These are phyloP conservation scores for Paracoccidioides brasiliensis DNA, from an alignment of 2,329 filamentous ascomycete genomes.

Conservation along the genomic window DNA sequence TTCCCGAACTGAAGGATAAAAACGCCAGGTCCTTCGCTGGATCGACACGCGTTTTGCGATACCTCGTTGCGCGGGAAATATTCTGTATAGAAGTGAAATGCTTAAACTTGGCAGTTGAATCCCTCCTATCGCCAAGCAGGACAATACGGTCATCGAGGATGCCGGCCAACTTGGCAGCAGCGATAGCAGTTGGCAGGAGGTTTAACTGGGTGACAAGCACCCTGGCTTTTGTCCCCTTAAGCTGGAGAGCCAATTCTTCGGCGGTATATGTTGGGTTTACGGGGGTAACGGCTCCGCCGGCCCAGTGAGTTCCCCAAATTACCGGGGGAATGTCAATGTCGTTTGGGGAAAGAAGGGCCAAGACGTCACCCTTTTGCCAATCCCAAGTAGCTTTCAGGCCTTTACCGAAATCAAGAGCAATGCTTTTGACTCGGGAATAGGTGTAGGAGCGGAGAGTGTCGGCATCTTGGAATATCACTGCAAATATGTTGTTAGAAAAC, in stretches of 20 bases:
- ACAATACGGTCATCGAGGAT: conserved; percentile 61
- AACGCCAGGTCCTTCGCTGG: conserved; percentile 65
- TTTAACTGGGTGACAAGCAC: conserved; percentile 61
- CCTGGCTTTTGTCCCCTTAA: conserved; percentile 63
- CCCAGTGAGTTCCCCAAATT: conserved; percentile 70
- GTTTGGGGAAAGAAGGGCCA: conserved; percentile 75
- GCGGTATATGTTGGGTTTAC: conserved; percentile 80
- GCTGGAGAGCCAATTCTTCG: conserved; percentile 71
- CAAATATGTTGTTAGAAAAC: not conserved
- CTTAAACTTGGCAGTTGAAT: conserved; percentile 10
- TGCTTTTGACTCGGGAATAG: conserved; percentile 50
- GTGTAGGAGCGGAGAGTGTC: conserved; percentile 59
- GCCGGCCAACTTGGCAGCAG: conserved; percentile 57
- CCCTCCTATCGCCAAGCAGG: conserved; percentile 54
- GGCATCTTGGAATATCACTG: conserved; percentile 67
- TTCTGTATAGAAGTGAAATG: conserved; percentile 63
- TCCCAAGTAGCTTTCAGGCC: conserved; percentile 61
- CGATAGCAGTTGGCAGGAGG: conserved; percentile 49
- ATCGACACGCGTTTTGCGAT: conserved; percentile 49
- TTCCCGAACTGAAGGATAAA: conserved; percentile 78
- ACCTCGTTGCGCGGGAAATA: conserved; percentile 45
- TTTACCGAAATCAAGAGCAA: conserved; percentile 63
- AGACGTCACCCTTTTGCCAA: conserved; percentile 72
- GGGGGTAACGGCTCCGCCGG: conserved; percentile 68
- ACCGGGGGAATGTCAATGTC: conserved; percentile 67